Evolutionary conservation across 192 early-diverging fungal species (phyloP).

Genomic region (Coemansia sp.): DNA sequence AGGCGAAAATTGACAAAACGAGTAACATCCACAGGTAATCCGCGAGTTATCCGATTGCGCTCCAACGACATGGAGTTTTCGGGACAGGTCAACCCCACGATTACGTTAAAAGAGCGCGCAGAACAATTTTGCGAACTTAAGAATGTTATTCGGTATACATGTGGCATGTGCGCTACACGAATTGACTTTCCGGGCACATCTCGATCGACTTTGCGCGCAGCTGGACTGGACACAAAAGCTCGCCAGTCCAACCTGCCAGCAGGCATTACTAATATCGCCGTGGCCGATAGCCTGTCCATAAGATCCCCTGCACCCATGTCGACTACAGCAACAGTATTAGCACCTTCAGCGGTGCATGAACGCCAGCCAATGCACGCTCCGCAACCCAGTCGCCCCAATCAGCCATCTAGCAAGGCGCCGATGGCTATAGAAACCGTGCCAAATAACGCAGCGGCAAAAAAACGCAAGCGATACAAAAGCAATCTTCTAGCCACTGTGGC

Average conservation of each 20-base stretch:
- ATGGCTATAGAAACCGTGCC: not conserved
- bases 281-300: too few species aligned
- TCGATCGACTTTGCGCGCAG: conserved; percentile 6
- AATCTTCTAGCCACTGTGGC: conserved; percentile 39
- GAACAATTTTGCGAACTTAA: conserved; percentile 4
- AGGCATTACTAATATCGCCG: too few species aligned
- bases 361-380: not conserved
- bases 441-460: conserved; percentile 14
- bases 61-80: conserved; percentile 11
- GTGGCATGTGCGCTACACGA: conserved; percentile 21
- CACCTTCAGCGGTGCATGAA: not conserved
- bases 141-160: conserved; percentile 29
- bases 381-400: not conserved
- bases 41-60: conserved; percentile 8
- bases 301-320: too few species aligned
- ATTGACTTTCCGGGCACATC: conserved; percentile 30
- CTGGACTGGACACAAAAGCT: conserved; percentile 10
- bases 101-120: conserved; percentile 6
- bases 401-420: not conserved
- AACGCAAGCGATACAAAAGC: conserved; percentile 46
- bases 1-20: not conserved
- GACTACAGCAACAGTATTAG: too few species aligned
- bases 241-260: too few species aligned
- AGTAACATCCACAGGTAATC: not conserved
- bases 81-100: too few species aligned